Evolutionary conservation across 768 basidiomycete genomes (phyloP).

Genomic region (Porpolomopsis calyptriformis): DNA sequence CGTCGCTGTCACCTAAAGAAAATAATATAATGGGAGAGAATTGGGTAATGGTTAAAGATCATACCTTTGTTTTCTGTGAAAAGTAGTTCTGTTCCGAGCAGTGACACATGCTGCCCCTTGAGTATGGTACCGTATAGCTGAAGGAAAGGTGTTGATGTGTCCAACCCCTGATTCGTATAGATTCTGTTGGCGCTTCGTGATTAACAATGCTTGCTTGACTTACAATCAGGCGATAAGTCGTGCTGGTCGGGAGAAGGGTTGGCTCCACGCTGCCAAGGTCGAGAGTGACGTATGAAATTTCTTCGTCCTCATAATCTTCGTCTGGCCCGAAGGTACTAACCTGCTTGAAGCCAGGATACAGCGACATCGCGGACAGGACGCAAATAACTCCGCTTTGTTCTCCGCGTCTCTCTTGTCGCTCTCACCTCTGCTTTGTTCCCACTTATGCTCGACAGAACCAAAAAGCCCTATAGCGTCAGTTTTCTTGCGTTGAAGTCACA

Average conservation of each 20-base stretch:
- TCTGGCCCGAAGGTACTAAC: conserved; percentile 61
- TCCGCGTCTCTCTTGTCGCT: conserved; percentile 1
- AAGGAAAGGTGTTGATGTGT: conserved; percentile 66
- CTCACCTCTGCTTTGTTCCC: conserved; percentile 15
- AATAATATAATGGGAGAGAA: neutral
- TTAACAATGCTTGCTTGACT: conserved; percentile 15
- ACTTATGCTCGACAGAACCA: conserved; percentile 21
- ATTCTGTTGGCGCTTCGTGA: neutral
- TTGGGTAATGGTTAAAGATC: neutral
- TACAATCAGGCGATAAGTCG: conserved; percentile 66
- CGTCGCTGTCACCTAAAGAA: conserved; percentile 32
- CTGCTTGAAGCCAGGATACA: conserved; percentile 53
- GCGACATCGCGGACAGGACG: conserved; percentile 2
- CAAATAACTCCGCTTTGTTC: conserved; percentile 7
- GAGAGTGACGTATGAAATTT: conserved; percentile 58
- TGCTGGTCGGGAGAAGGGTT: conserved; percentile 60
- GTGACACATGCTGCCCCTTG: conserved; percentile 53
- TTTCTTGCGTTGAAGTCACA: neutral
- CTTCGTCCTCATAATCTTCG: conserved; percentile 55
- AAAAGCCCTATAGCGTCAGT: conserved; percentile 36
- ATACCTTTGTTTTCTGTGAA: conserved; percentile 62
- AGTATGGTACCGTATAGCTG: conserved; percentile 70
- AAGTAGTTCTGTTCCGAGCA: conserved; percentile 68
- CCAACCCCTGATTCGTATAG: conserved; percentile 65
- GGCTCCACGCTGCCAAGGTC: conserved; percentile 68